Conservation (phyloP, 225 moss, liverwort and hornwort species). For the Pseudisothecium myosuroides region DNA sequence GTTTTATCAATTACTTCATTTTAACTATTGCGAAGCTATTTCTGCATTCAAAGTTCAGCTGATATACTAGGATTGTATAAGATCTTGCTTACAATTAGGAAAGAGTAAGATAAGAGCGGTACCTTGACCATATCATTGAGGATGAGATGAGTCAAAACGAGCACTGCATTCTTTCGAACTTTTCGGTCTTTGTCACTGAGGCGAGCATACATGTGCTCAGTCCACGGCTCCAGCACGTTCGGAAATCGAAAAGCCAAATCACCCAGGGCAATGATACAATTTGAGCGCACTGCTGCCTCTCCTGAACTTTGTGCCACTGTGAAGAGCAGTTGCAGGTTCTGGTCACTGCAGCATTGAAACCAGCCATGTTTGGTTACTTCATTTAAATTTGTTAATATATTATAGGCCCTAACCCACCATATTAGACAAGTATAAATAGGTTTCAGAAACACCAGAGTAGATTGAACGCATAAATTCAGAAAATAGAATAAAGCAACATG, state of each 20-base stretch:
- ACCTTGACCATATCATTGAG: conserved; percentile 99
- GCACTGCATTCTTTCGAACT: conserved; percentile 90
- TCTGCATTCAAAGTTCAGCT: not conserved
- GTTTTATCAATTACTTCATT: not conserved
- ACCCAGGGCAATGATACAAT: conserved; percentile 89
- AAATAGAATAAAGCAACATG: not conserved
- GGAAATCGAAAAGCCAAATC: conserved; percentile 97
- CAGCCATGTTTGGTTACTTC: not conserved
- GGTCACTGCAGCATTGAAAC: conserved; percentile 53
- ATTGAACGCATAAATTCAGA: not conserved
- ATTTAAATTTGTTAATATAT: not conserved
- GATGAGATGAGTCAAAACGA: conserved; percentile 93
- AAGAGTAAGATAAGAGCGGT: not conserved
- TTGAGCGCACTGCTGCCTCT: conserved; percentile 86
- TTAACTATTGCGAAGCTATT: not conserved
- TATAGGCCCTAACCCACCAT: not conserved
- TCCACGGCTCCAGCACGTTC: conserved; percentile 94
- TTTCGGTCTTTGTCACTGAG: conserved; percentile 68
- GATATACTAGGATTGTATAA: not conserved
- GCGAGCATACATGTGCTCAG: conserved; percentile 88
- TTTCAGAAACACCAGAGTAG: not conserved
- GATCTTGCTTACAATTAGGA: not conserved
- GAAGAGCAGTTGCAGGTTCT: conserved; percentile 82
- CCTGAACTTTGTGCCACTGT: conserved; percentile 82
- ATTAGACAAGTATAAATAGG: not conserved